phyloP scores from a whole-genome alignment of 2,329 filamentous ascomycete species.

The Arthrobotrys iridis region DNA sequence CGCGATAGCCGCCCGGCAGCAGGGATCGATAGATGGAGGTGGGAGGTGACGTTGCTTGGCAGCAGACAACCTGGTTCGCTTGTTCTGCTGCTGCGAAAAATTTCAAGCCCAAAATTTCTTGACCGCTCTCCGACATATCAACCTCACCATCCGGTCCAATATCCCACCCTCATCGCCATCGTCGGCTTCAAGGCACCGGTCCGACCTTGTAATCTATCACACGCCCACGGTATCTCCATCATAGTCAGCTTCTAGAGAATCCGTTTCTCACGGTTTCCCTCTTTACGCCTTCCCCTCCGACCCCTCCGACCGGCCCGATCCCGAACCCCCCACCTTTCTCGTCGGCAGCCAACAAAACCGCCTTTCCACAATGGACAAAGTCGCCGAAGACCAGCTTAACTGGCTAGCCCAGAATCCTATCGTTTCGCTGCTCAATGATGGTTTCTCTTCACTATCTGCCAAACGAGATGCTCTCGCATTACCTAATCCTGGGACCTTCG shows the following conservation, averaged over 20 bases:
- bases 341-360: conserved; percentile 57
- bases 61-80: conserved; percentile 18
- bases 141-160: not conserved
- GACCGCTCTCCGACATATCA: not conserved
- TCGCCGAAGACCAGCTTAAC: conserved; percentile 65
- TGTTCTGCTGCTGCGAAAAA: conserved; percentile 40
- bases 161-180: not conserved
- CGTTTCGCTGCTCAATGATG: conserved; percentile 75
- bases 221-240: not conserved
- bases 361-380: conserved; percentile 56
- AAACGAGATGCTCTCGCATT: conserved; percentile 88
- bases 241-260: conserved; percentile 19
- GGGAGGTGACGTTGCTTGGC: conserved; percentile 43
- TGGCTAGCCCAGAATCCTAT: conserved; percentile 80
- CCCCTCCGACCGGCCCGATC: conserved; percentile 59
- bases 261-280: conserved; percentile 55
- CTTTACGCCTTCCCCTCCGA: conserved; percentile 57
- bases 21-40: conserved; percentile 1
- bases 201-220: not conserved
- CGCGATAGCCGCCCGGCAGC: conserved; percentile 44
- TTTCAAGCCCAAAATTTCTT: conserved; percentile 53
- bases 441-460: conserved; percentile 82
- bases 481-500: conserved; percentile 89
- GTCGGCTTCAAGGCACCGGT: not conserved
- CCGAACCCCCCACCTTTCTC: conserved; percentile 45